Percentiles rank a stretch among this genome's conserved stretches.
phyloP scores from a whole-genome alignment of 1,284 basidiomycete species.

The Earliella scabrosa region DNA sequence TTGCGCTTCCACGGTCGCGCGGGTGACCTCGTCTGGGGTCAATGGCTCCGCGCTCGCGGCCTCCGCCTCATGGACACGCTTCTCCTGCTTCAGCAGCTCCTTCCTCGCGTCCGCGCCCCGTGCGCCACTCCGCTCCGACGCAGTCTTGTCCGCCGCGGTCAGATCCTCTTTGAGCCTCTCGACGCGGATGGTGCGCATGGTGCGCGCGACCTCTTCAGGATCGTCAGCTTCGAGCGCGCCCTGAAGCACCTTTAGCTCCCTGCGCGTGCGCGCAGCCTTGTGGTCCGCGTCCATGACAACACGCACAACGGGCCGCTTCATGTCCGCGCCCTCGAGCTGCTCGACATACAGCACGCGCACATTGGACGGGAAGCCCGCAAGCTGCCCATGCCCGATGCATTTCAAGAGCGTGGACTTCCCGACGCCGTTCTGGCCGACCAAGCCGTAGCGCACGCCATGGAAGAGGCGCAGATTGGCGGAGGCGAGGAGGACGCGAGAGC shows the following conservation, averaged over 20 bases:
- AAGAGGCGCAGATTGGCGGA: constrained; percentile 58
- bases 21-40: constrained; percentile 23
- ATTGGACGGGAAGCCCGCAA: constrained; percentile 25
- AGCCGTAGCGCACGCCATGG: constrained; percentile 51
- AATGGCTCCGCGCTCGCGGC: constrained; percentile 14
- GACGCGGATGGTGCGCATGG: constrained; percentile 22
- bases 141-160: constrained; percentile 55
- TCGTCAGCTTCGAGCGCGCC: constrained; percentile 23
- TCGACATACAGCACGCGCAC: constrained; percentile 25
- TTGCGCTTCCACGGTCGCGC: constrained; percentile 20
- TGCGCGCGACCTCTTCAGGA: constrained; percentile 19
- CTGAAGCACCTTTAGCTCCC: constrained; percentile 21
- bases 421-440: constrained; percentile 97
- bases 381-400: constrained; percentile 69
- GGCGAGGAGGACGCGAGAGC: constrained; percentile 51
- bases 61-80: constrained; percentile 37
- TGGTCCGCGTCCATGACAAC: constrained; percentile 23
- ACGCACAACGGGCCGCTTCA: constrained; percentile 18
- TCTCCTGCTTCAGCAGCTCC: constrained; percentile 51
- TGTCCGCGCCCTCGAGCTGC: constrained; percentile 26
- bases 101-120: constrained; percentile 55
- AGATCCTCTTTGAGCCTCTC: constrained; percentile 42
- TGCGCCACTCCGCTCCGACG: constrained; percentile 60
- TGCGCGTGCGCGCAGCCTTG: constrained; percentile 15
- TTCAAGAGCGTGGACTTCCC: constrained; percentile 97